Conservation (phyloP, 768 basidiomycete genomes). For the Fomitopsis pulvina region DNA sequence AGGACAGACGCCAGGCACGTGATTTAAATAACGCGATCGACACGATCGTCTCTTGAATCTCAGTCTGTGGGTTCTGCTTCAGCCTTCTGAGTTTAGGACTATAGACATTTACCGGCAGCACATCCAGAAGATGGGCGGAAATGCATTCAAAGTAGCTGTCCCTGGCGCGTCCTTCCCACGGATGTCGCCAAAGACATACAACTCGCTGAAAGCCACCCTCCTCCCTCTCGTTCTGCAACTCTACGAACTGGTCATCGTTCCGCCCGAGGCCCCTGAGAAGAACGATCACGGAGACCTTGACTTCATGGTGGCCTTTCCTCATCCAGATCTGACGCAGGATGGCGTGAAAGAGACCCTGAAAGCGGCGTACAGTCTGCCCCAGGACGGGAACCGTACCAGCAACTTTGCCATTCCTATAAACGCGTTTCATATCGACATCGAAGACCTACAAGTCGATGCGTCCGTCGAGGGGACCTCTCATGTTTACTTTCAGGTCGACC, state of each 20-base stretch:
- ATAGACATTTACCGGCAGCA: neutral
- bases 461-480: constrained; percentile 9
- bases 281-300: constrained; percentile 64
- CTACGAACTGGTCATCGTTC: constrained; percentile 47
- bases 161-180: constrained; percentile 48
- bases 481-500: constrained; percentile 49
- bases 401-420: constrained; percentile 53
- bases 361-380: constrained; percentile 39
- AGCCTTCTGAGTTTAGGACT: neutral
- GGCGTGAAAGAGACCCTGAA: constrained; percentile 33
- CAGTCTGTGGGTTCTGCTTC: too few relatives aligned
- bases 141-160: constrained; percentile 48
- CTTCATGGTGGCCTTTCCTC: constrained; percentile 51
- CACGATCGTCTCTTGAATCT: too few relatives aligned
- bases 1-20: too few relatives aligned
- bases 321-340: constrained; percentile 9
- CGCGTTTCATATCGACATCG: constrained; percentile 30
- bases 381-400: constrained; percentile 49
- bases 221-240: constrained; percentile 34
- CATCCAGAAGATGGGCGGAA: constrained; percentile 53
- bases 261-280: constrained; percentile 62
- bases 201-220: constrained; percentile 40
- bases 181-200: constrained; percentile 50
- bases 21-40: too few relatives aligned
- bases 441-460: constrained; percentile 26